Evolutionary conservation across 345 rosid genomes (phyloP), one percentile per base, ranked within the genome.

Genomic region (Syzygium aromaticum): DNA sequence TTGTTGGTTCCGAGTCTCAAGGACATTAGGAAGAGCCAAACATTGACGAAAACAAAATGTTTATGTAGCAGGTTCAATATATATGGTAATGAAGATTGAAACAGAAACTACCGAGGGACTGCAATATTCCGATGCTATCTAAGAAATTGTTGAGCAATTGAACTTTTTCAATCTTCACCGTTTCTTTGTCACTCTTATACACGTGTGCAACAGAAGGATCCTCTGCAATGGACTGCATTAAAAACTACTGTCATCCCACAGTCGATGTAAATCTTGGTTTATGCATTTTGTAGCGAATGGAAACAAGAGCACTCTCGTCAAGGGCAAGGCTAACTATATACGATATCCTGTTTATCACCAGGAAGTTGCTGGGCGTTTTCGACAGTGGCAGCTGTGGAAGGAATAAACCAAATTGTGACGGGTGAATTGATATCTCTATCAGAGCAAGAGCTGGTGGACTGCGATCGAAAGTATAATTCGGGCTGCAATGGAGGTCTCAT

Each of bases 311-410:
- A 0, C 38, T 30, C 40, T 51, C 21, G 86, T 84, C 56, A 0
- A 21, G 57, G 54, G 21, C n/a, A 16, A 1, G n/a, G 86, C 64
- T 57, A 12, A 85, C 30, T 38, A 6, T 86, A 28, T 30, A 43
- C 52, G 38, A 30, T 77, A 73, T 33, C 80, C 80, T 54, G 38
- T 43, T 52, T 63, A 10, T 86, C 28, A 54, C 64, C 94, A 94
- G 98, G 99, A 88, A 97, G 99, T 87, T 97, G 98, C 88, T 96
- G 99, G 99, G 99, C 98, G 27, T 97, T 97, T 91, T 97, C 98
- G 15, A 93, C 98, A 1, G 91, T 97, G 3, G 97, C 99, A 16
- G 96, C 98, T 15, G 96, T 97, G 88, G 98, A 97, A 85, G 98
- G 98, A 77, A 92, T 97, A 40, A 95, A 96, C 90, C 92, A 95